phyloP scores from a whole-genome alignment of 2,329 filamentous ascomycete genomes.

The Anthostomella pinea region DNA sequence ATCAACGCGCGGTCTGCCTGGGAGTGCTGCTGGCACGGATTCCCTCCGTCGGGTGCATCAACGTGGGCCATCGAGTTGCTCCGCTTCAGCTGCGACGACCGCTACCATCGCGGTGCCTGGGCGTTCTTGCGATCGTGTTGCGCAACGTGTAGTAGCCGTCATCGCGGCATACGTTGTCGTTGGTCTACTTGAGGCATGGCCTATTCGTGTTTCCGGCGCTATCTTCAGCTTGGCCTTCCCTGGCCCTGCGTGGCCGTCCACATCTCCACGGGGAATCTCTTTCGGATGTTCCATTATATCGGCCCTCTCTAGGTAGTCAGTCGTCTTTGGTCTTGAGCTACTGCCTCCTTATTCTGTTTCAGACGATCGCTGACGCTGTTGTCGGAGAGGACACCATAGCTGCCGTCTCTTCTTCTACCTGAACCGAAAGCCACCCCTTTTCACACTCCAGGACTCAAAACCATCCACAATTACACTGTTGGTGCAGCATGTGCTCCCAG shows the following conservation, averaged over 20 bases:
- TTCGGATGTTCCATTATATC: slow-evolving; percentile 41
- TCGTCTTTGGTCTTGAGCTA: too few relatives aligned
- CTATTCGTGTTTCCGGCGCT: slow-evolving; percentile 7
- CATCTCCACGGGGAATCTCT: slow-evolving; percentile 30
- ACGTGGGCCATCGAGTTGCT: slow-evolving; percentile 38
- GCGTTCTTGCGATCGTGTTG: slow-evolving; percentile 38
- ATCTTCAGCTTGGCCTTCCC: slow-evolving; percentile 36
- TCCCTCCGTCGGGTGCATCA: slow-evolving; percentile 32
- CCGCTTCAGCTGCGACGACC: slow-evolving; percentile 37
- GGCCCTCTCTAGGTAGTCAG: too few relatives aligned
- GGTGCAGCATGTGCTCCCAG: too few relatives aligned
- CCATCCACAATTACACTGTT: too few relatives aligned
- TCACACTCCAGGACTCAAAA: too few relatives aligned
- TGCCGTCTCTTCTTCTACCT: too few relatives aligned
- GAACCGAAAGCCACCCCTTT: too few relatives aligned
- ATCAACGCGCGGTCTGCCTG: slow-evolving; percentile 34
- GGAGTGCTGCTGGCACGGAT: slow-evolving; percentile 45
- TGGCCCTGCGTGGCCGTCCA: slow-evolving; percentile 35
- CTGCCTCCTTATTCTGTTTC: too few relatives aligned
- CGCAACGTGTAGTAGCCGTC: slow-evolving; percentile 37
- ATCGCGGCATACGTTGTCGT: slow-evolving; percentile 37
- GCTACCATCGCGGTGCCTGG: slow-evolving; percentile 37
- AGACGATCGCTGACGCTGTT: too few relatives aligned
- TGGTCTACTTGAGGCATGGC: slow-evolving; percentile 34
- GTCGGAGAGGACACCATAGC: too few relatives aligned